Conservation (phyloP, 331 rosid species). For the Saraca asoca region DNA sequence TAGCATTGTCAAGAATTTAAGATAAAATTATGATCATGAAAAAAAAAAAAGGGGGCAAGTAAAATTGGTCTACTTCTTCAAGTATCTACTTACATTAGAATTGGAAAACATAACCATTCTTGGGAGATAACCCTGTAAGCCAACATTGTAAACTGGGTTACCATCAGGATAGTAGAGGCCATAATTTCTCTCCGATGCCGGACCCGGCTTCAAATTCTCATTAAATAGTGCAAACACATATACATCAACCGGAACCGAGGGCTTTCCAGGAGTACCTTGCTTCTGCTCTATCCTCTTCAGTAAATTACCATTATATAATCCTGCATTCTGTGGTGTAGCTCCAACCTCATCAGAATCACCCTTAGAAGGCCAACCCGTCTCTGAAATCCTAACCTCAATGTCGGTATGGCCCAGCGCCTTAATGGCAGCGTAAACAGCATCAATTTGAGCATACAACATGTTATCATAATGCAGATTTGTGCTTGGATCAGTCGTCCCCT, state of each 20-base stretch:
- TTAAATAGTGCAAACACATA: conserved; percentile 87
- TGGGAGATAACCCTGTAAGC: conserved; percentile 70
- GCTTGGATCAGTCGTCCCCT: conserved; percentile 58
- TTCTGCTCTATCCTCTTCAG: conserved; percentile 55
- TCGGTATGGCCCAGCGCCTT: conserved; percentile 71
- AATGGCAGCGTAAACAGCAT: conserved; percentile 84
- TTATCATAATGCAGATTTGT: conserved; percentile 84
- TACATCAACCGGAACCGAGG: conserved; percentile 69
- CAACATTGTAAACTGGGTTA: conserved; percentile 72
- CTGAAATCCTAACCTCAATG: conserved; percentile 72
- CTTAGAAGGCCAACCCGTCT: conserved; percentile 94
- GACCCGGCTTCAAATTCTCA: conserved; percentile 78
- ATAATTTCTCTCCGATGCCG: conserved; percentile 82
- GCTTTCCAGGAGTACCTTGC: conserved; percentile 81
- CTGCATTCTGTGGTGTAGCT: conserved; percentile 77
- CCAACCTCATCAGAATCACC: conserved; percentile 80
- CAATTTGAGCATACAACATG: conserved; percentile 92
- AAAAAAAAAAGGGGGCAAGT: neutral
- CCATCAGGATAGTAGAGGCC: conserved; percentile 87
- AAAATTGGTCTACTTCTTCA: neutral
- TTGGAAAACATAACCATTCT: conserved; percentile 49
- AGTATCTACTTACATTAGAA: conserved; percentile 49
- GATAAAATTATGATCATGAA: no score
- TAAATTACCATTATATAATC: conserved; percentile 69
- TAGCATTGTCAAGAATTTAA: no score